Evolutionary conservation across 805 yeast genomes (phyloP).

Genomic region (Starmerella gropengiesseri): DNA sequence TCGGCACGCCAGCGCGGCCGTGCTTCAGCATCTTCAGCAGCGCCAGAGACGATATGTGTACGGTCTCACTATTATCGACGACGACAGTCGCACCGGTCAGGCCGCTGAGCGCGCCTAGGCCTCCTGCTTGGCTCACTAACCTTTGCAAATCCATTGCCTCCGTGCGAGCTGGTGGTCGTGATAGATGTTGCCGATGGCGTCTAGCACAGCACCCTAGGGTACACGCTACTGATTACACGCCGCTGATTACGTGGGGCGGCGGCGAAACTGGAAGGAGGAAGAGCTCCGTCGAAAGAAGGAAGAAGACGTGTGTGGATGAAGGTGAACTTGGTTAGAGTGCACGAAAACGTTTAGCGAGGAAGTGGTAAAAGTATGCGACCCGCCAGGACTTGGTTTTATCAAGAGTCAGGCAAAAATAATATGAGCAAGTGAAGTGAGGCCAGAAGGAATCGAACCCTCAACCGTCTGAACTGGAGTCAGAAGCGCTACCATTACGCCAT

Average conservation of each 20-base stretch:
- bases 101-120: conserved; percentile 27
- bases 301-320: neutral
- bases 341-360: neutral
- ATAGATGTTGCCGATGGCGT: conserved; percentile 1
- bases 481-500: conserved; percentile 19
- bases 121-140: conserved; percentile 28
- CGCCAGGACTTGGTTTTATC: too few relatives aligned
- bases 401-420: neutral
- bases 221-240: neutral
- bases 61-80: conserved; percentile 92
- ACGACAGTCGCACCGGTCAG: conserved; percentile 54
- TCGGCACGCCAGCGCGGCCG: conserved; percentile 69
- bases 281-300: neutral
- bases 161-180: neutral
- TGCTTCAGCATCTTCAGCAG: conserved; percentile 92
- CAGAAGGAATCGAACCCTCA: conserved; percentile 21
- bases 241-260: conserved; percentile 4
- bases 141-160: conserved; percentile 28
- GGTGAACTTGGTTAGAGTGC: neutral
- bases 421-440: too few relatives aligned
- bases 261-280: neutral
- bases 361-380: neutral
- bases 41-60: conserved; percentile 90
- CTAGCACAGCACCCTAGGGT: neutral
- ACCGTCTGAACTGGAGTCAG: conserved; percentile 21